A percentile compares a stretch with the other conserved stretches of the same genome.
Conservation (phyloP, 306 rosid species). For the Ziziphus jujuba region DNA sequence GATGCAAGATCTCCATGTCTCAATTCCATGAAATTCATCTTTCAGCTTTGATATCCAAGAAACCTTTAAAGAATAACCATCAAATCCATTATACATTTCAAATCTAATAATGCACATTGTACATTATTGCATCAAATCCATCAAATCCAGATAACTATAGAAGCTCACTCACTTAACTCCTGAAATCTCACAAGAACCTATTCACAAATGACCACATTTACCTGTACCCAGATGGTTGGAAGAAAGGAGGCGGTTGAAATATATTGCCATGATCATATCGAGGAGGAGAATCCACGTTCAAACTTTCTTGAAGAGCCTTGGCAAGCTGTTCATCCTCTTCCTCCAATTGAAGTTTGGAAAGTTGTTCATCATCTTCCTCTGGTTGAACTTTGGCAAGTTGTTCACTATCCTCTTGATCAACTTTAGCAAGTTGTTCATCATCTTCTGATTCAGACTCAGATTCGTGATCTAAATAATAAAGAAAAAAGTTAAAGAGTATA, state of each 20-base stretch:
- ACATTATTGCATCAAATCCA: too few species aligned
- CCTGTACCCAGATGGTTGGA: conserved; percentile 70
- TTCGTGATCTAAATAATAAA: conserved; percentile 47
- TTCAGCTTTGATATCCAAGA: too few species aligned
- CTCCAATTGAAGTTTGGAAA: conserved; percentile 27
- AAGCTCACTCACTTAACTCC: too few species aligned
- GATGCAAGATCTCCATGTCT: too few species aligned
- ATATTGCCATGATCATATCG: conserved; percentile 43
- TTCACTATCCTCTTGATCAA: conserved; percentile 30
- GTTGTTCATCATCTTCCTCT: conserved; percentile 41
- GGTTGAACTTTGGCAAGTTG: conserved; percentile 22
- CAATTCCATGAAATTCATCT: too few species aligned
- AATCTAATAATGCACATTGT: too few species aligned
- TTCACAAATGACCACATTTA: conserved; percentile 29
- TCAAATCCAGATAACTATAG: too few species aligned
- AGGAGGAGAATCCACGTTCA: conserved; percentile 60
- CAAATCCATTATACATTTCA: too few species aligned
- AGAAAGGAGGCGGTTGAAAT: conserved; percentile 54
- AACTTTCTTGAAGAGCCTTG: conserved; percentile 87
- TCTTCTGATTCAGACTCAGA: conserved; percentile 47
- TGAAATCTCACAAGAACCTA: too few species aligned
- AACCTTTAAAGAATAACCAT: too few species aligned
- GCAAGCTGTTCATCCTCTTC: conserved; percentile 98
- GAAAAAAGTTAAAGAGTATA: conserved; percentile 18
- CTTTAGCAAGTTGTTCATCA: conserved; percentile 7